Evolutionary conservation across 1,139 yeast species (phyloP), one percentile per base, ranked within the genome.

Genomic region (Diutina neorugosa): DNA sequence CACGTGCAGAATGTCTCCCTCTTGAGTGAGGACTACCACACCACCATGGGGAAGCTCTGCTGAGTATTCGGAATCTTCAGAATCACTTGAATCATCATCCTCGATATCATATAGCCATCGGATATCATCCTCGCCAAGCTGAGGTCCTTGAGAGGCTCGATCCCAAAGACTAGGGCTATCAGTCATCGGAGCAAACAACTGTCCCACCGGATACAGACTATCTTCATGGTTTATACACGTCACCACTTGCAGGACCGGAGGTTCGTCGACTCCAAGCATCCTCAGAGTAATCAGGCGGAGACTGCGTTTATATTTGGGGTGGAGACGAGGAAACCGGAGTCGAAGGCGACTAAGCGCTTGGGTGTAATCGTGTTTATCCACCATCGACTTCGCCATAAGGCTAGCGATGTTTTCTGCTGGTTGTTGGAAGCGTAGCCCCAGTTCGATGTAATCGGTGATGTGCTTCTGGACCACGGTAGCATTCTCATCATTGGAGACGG

Each of bases 371-470:
- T 27, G n/a, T 8, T 18, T 12, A 11, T 46, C 21, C 16, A 46
- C 50, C 18, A 46, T 19, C 31, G 18, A 12, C 19, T 8, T 7
- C 14, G 40, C 25, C 48, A 44, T 44, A 12, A 19, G 21, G 8
- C 20, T n/a, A 14, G 48, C 48, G 7, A 44, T 25, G 9, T 14
- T 44, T 14, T 44, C 48, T 23, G 48, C 48, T 23, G 23, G 31
- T 9, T 44, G 48, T 9, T 44, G 19, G 16, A 16, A 16, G 12
- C 41, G 50, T 25, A 25, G 50, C 2, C 37, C 27, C 50, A 46
- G 48, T 44, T 46, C 50, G 23, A 46, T 46, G 40, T 23, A 46
- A 11, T 46, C 40, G 23, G 50, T 46, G 40, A 46, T 46, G 11
- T 25, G 37, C 27, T 46, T 25, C n/a, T 46, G 50, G 7, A 44